Percentiles rank a stretch among this genome's conserved stretches.
Conservation (phyloP, 306 rosid genomes). For the Myrica gale region DNA sequence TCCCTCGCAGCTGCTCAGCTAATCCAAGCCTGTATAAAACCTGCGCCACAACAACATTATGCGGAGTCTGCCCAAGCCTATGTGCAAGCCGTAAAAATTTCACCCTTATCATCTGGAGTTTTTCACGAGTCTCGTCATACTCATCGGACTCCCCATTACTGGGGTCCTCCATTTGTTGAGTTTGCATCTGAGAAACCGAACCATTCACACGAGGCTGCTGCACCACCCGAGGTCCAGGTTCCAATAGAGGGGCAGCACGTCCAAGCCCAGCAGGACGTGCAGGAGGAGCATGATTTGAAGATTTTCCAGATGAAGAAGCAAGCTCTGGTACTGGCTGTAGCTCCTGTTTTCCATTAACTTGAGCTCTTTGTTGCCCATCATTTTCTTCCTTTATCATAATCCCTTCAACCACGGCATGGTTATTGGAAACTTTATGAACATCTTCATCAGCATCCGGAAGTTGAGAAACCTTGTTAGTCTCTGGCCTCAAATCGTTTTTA, state of each 20-base stretch:
- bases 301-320: constrained; percentile 47
- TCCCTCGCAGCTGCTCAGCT: constrained; percentile 95
- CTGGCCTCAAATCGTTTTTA: constrained; percentile 27
- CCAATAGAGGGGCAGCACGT: constrained; percentile 76
- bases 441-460: constrained; percentile 37
- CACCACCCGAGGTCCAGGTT: constrained; percentile 64
- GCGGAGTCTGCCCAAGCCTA: constrained; percentile 99
- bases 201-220: constrained; percentile 83
- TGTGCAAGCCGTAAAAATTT: constrained; percentile 88
- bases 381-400: constrained; percentile 43
- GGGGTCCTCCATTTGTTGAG: constrained; percentile 76
- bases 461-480: constrained; percentile 23
- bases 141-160: constrained; percentile 75
- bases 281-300: constrained; percentile 46
- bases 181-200: constrained; percentile 50
- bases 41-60: constrained; percentile 98
- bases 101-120: constrained; percentile 96
- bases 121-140: constrained; percentile 92
- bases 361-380: constrained; percentile 31
- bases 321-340: constrained; percentile 33
- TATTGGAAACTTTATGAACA: constrained; percentile 24
- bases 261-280: constrained; percentile 92
- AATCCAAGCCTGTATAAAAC: constrained; percentile 91
- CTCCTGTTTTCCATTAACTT: constrained; percentile 31
- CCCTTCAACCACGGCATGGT: constrained; percentile 35